A percentile compares a stretch with the other conserved stretches of the same genome.
phyloP scores from a whole-genome alignment of 176 grass and related monocot species.

The Hordeum marinum region DNA sequence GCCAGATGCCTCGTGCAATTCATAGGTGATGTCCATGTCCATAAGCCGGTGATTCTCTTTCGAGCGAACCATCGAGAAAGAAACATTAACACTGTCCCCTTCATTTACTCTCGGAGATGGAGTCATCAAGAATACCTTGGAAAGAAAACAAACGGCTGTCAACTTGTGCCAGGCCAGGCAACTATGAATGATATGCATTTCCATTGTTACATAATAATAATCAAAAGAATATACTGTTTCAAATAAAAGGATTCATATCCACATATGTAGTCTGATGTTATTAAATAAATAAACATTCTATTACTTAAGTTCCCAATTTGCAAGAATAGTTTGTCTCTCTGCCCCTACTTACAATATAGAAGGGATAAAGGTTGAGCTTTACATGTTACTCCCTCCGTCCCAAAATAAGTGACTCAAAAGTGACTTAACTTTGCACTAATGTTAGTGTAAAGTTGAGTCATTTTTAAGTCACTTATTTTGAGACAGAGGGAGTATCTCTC shows the following conservation, averaged over 20 bases:
- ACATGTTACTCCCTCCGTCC: no score
- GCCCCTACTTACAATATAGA: neutral
- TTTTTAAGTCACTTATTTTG: no score
- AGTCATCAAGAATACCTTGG: constrained; percentile 84
- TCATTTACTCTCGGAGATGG: constrained; percentile 57
- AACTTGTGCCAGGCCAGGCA: neutral
- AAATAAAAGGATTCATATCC: neutral
- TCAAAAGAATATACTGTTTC: neutral
- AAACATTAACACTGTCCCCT: constrained; percentile 70
- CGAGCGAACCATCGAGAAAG: constrained; percentile 80
- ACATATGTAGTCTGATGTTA: neutral
- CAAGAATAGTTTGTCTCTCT: neutral
- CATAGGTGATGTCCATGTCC: constrained; percentile 80
- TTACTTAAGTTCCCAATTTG: neutral
- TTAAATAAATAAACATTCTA: neutral
- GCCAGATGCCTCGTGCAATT: constrained; percentile 70
- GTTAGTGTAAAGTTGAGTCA: no score
- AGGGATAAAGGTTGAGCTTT: neutral
- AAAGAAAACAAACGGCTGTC: neutral
- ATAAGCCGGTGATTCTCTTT: constrained; percentile 95
- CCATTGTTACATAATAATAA: neutral
- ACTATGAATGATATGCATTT: constrained; percentile 1
- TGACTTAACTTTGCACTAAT: no score
- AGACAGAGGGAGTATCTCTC: no score
- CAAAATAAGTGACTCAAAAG: no score